Percentiles rank a stretch among this genome's conserved stretches.
phyloP scores from a whole-genome alignment of 2,329 filamentous ascomycete genomes.

The Plenodomus tracheiphilus region DNA sequence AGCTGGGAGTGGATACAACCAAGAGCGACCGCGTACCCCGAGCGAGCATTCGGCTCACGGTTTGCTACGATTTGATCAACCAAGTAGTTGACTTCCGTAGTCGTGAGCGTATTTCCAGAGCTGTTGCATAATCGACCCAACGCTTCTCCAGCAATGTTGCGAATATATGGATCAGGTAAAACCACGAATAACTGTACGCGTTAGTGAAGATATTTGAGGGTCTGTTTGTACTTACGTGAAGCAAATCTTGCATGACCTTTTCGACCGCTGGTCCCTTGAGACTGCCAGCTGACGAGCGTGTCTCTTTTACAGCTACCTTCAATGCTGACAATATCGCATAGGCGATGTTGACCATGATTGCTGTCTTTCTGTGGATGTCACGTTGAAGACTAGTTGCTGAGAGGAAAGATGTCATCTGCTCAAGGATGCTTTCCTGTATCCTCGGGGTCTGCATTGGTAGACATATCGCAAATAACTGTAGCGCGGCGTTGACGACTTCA shows the following conservation, averaged over 20 bases:
- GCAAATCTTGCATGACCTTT: slow-evolving; percentile 67
- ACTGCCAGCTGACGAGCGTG: slow-evolving; percentile 70
- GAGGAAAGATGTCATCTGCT: slow-evolving; percentile 90
- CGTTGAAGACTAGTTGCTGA: slow-evolving; percentile 77
- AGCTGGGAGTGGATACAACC: slow-evolving; percentile 94
- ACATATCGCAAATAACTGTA: slow-evolving; percentile 88
- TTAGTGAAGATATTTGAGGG: slow-evolving; percentile 5
- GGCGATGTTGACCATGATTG: slow-evolving; percentile 88
- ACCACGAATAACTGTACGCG: slow-evolving; percentile 67
- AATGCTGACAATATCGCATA: slow-evolving; percentile 78
- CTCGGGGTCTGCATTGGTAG: slow-evolving; percentile 87
- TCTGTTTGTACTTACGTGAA: slow-evolving; percentile 67
- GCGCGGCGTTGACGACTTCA: slow-evolving; percentile 91
- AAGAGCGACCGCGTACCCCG: slow-evolving; percentile 90
- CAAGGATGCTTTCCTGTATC: slow-evolving; percentile 92
- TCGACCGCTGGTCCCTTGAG: slow-evolving; percentile 76
- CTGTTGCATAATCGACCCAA: slow-evolving; percentile 81
- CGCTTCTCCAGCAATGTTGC: slow-evolving; percentile 81
- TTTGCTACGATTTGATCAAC: slow-evolving; percentile 95
- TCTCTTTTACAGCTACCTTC: slow-evolving; percentile 83
- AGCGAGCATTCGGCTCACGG: slow-evolving; percentile 87
- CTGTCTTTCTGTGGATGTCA: slow-evolving; percentile 84
- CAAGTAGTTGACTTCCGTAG: slow-evolving; percentile 84
- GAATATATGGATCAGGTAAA: slow-evolving; percentile 82
- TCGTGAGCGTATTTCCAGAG: slow-evolving; percentile 87